Evolutionary conservation across 176 grass and related monocot species (phyloP).

Genomic region (Bothriochloa decipiens): DNA sequence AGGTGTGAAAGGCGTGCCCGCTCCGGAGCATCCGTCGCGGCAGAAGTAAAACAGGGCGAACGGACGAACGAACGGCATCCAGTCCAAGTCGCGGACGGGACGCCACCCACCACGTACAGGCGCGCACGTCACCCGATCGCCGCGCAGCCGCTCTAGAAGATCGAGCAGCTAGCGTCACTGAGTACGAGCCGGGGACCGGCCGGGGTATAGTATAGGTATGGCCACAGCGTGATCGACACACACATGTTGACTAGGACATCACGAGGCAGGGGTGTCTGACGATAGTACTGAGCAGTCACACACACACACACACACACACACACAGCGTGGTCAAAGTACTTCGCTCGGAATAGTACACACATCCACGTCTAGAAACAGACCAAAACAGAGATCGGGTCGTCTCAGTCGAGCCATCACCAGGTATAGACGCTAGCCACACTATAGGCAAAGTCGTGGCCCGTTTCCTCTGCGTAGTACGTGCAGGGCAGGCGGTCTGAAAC

Average conservation of each 20-base stretch:
- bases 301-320: background rate
- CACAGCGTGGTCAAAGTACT: slow-evolving; percentile 28
- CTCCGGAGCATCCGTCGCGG: background rate
- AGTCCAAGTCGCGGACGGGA: background rate
- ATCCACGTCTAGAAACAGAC: slow-evolving; percentile 38
- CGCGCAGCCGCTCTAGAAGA: background rate
- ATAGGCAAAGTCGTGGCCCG: slow-evolving; percentile 6
- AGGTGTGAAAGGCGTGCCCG: slow-evolving; percentile 25
- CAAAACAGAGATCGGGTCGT: background rate
- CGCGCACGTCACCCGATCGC: background rate
- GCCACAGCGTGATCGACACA: slow-evolving; percentile 25
- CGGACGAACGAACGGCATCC: background rate
- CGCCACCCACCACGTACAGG: slow-evolving; percentile 4
- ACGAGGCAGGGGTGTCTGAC: background rate
- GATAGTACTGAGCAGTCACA: too few species aligned
- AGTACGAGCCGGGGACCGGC: too few species aligned
- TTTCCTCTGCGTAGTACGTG: background rate
- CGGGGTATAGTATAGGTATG: background rate
- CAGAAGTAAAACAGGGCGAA: slow-evolving; percentile 25
- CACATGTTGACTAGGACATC: background rate
- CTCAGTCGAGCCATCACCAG: background rate
- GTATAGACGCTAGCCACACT: background rate
- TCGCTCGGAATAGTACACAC: slow-evolving; percentile 38
- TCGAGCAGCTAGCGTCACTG: background rate
- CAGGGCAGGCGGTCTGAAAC: slow-evolving; percentile 35